Evolutionary conservation across 1,284 basidiomycete genomes (phyloP).

Genomic region (Leucoagaricus sp.): DNA sequence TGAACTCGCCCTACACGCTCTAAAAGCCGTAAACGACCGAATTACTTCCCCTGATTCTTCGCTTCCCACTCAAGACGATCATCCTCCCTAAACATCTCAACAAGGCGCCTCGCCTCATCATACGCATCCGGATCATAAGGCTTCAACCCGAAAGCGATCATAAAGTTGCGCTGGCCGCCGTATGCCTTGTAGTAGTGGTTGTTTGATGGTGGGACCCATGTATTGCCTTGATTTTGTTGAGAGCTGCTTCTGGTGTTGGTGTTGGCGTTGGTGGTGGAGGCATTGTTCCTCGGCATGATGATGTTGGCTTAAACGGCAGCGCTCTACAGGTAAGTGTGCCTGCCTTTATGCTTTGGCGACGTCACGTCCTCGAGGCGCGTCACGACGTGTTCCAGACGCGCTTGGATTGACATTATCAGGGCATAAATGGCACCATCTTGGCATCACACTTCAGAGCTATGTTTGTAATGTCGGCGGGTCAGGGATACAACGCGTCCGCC

Average conservation of each 20-base stretch:
- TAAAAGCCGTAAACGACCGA: neutral
- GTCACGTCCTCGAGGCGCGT: too few species aligned
- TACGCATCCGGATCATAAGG: neutral
- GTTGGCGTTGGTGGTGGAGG: neutral
- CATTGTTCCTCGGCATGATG: neutral
- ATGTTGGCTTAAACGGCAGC: too few species aligned
- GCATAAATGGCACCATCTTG: too few species aligned
- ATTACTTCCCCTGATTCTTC: slow-evolving; percentile 1
- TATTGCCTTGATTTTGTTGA: neutral
- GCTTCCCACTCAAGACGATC: neutral
- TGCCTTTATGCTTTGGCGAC: too few species aligned
- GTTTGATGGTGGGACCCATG: neutral
- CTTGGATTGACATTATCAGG: too few species aligned
- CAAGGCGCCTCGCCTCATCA: neutral
- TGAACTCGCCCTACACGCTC: too few species aligned
- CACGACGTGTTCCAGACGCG: too few species aligned
- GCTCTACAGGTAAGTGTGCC: too few species aligned
- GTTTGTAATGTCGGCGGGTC: too few species aligned
- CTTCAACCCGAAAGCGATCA: slow-evolving; percentile 7
- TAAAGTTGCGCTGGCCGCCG: neutral
- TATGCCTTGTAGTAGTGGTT: slow-evolving; percentile 5
- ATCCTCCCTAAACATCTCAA: neutral
- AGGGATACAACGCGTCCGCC: too few species aligned
- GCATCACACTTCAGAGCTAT: too few species aligned
- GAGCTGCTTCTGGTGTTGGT: too few species aligned